Evolutionary conservation across 2,329 filamentous ascomycete genomes (phyloP), one percentile per base, ranked within the genome.

Genomic region (Microdochium paspali): DNA sequence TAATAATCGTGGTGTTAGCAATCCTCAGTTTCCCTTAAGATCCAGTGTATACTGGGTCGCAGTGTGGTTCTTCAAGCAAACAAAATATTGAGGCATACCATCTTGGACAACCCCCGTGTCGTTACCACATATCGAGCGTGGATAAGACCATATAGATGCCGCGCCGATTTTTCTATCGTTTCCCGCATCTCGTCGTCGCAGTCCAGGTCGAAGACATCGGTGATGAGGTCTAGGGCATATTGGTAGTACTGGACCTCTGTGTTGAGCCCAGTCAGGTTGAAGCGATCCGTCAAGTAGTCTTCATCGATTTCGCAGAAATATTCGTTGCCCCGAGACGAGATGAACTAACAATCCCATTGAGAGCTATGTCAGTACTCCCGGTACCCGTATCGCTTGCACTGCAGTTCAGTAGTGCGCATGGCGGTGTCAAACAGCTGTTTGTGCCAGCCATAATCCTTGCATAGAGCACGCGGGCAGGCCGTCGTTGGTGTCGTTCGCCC

Each of bases 231-330:
- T 43, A 98, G 79, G 15, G 93, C 93, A 79, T 98, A 96, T 68
- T 98, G 93, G 62, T 98, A 98, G 73, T 97, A 96, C 62, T 95
- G 88, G 13, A 98, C 93, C 65, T 98, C 93, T 30, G 89, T 91
- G 69, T 97, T 96, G 45, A 98, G 79, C 31, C 93, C 93, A 1
- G 93, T 98, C 51, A 98, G 75, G 70, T 98, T 98, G 79, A 98
- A 98, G 45, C 93, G 84, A 66, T 98, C 93, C 46, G 90, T 97
- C 44, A 98, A 78, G 68, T 98, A 98, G 61, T 98, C 93, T 66
- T 98, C 93, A 68, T 98, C 93, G 60, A 98, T 97, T 65, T 98
- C 93, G 79, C 93, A 98, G 62, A 97, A 98, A 70, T 98, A 98
- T 66, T 98, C 93, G 69, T 98, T 97, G 55, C 93, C 93, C 48